Evolutionary conservation across 2,329 filamentous ascomycete species (phyloP).

Genomic region (Hysterium pulicare): DNA sequence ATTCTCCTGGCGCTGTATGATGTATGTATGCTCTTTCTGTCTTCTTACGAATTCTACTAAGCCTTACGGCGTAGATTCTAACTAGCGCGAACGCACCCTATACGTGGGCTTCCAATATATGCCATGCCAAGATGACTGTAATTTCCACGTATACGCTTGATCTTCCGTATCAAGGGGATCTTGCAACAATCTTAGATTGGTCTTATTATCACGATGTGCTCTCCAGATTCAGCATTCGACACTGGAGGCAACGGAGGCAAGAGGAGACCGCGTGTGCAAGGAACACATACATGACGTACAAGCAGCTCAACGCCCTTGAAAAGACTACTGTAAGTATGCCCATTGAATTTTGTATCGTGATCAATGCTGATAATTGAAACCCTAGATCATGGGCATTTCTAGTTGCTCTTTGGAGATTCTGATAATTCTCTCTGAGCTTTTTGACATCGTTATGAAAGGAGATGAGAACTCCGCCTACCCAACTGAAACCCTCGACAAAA

Average conservation of each 20-base stretch:
- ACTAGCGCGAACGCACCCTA: not conserved
- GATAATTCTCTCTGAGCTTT: constrained; percentile 4
- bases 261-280: constrained; percentile 4
- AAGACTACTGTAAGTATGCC: constrained; percentile 3
- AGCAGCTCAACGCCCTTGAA: constrained; percentile 1
- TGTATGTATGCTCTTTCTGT: constrained; percentile 6
- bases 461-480: not conserved
- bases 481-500: constrained; percentile 8
- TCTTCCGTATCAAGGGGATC: constrained; percentile 7
- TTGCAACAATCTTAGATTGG: constrained; percentile 12
- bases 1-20: constrained; percentile 14
- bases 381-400: constrained; percentile 8
- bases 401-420: constrained; percentile 13
- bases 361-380: not conserved
- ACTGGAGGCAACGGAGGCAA: constrained; percentile 2
- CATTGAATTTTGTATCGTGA: not conserved
- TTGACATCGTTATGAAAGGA: constrained; percentile 5
- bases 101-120: constrained; percentile 7
- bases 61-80: not conserved
- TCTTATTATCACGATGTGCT: constrained; percentile 11
- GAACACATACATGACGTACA: constrained; percentile 4
- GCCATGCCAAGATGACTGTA: constrained; percentile 6
- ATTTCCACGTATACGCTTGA: constrained; percentile 3
- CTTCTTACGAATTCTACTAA: not conserved
- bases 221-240: constrained; percentile 9